A percentile compares a stretch with the other conserved stretches of the same genome.
These are phyloP conservation scores for Fusarium anthophilum DNA, from an alignment of 2,329 filamentous ascomycete genomes.

Conservation along the genomic window DNA sequence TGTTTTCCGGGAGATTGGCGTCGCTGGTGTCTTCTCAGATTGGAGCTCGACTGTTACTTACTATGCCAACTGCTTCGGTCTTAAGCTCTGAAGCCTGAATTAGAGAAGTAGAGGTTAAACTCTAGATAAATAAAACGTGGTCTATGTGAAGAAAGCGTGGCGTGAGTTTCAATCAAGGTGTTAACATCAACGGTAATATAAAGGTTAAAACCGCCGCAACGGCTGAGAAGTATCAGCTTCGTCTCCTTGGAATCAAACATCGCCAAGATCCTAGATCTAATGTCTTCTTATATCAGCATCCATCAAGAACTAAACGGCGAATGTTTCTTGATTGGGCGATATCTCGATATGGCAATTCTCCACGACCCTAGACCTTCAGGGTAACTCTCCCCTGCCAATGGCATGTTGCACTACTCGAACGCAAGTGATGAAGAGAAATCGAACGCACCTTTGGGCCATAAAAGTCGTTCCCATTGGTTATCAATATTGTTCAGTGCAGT, in stretches of 20 bases:
- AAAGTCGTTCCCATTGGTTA: not conserved
- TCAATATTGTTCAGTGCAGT: not conserved
- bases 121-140: not conserved
- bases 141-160: too few species aligned
- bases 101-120: not conserved
- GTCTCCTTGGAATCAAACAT: rapidly evolving
- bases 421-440: not conserved
- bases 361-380: not conserved
- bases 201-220: not conserved
- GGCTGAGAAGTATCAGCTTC: not conserved
- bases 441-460: too few species aligned
- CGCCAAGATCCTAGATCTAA: rapidly evolving
- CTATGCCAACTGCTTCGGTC: constrained; percentile 75
- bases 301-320: too few species aligned
- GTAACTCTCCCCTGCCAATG: not conserved
- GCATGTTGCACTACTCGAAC: not conserved
- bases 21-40: constrained; percentile 72
- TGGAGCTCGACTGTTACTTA: constrained; percentile 76
- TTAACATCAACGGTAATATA: not conserved
- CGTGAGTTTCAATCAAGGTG: not conserved
- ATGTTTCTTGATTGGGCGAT: not conserved
- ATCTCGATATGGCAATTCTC: not conserved
- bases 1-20: constrained; percentile 69
- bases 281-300: not conserved
- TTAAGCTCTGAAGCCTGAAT: constrained; percentile 21